These are phyloP conservation scores for Aspergillus ustus DNA, from an alignment of 2,329 filamentous ascomycete genomes.

Conservation along the genomic window DNA sequence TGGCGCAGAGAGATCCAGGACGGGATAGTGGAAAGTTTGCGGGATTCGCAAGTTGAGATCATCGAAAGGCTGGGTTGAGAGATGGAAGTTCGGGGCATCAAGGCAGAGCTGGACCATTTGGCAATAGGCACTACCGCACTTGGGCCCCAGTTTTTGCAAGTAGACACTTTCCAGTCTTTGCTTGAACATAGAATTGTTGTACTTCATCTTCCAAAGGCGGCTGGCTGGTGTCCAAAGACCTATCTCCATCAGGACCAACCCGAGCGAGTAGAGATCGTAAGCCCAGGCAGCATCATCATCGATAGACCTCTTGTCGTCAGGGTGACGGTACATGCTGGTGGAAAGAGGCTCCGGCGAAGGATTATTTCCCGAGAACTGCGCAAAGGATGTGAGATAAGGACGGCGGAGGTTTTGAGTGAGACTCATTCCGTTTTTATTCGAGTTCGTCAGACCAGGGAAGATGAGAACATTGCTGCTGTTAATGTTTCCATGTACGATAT, in stretches of 20 bases:
- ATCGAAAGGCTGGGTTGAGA: constrained; percentile 47
- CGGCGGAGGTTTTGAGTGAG: constrained; percentile 54
- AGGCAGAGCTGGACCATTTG: constrained; percentile 66
- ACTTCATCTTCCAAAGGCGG: constrained; percentile 68
- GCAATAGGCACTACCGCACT: constrained; percentile 68
- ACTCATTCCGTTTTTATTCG: constrained; percentile 39
- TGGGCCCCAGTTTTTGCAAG: constrained; percentile 63
- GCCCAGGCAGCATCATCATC: constrained; percentile 47
- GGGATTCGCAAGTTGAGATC: constrained; percentile 47
- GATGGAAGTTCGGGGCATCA: constrained; percentile 58
- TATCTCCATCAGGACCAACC: constrained; percentile 65
- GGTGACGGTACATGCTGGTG: constrained; percentile 65
- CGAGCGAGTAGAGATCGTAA: constrained; percentile 65
- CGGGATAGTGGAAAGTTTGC: constrained; percentile 48
- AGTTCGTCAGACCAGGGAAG: constrained; percentile 49
- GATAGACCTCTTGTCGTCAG: constrained; percentile 50
- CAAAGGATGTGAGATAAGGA: constrained; percentile 63
- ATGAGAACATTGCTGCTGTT: constrained; percentile 69
- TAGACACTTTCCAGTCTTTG: constrained; percentile 66
- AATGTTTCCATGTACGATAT: constrained; percentile 65
- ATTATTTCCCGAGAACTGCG: constrained; percentile 61
- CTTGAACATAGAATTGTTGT: constrained; percentile 66
- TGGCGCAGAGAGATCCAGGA: constrained; percentile 46
- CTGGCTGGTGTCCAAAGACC: constrained; percentile 67
- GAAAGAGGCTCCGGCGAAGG: constrained; percentile 49